These are phyloP conservation scores for Cucumis cinereus DNA, from an alignment of 306 rosid species.

Conservation along the genomic window DNA sequence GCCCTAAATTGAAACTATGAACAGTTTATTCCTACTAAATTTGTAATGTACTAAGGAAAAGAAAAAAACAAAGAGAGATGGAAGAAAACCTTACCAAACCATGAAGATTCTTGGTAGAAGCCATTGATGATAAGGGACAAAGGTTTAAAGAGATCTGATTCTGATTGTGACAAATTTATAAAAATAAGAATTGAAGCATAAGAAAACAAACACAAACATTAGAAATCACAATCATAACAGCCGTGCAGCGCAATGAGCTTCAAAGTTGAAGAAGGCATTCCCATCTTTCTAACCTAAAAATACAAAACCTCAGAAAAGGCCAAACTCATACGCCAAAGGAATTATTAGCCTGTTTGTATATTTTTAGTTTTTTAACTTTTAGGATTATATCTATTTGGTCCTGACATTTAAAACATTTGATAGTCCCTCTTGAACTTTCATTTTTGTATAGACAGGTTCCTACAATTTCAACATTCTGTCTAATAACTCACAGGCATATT, in stretches of 20 bases:
- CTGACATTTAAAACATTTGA: too few species aligned
- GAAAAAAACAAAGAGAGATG: neutral
- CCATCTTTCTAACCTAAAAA: neutral
- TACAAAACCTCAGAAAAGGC: neutral
- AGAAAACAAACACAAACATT: neutral
- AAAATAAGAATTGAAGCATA: neutral
- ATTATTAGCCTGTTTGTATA: too few species aligned
- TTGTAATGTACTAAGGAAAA: too few species aligned
- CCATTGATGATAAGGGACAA: neutral
- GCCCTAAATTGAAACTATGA: too few species aligned
- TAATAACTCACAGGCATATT: too few species aligned
- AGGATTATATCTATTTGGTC: too few species aligned
- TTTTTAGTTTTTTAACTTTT: too few species aligned
- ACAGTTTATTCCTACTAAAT: too few species aligned
- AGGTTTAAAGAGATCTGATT: neutral
- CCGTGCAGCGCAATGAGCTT: too few species aligned
- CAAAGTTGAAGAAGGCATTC: neutral
- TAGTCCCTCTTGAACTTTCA: too few species aligned
- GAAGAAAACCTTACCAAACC: neutral
- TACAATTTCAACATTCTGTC: too few species aligned
- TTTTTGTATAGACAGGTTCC: too few species aligned
- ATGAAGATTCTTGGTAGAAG: neutral
- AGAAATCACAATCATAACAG: neutral
- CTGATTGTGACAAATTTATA: neutral
- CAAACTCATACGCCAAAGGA: neutral